Conservation (phyloP, 2,329 filamentous ascomycete genomes). For the Acrodontium crateriforme region DNA sequence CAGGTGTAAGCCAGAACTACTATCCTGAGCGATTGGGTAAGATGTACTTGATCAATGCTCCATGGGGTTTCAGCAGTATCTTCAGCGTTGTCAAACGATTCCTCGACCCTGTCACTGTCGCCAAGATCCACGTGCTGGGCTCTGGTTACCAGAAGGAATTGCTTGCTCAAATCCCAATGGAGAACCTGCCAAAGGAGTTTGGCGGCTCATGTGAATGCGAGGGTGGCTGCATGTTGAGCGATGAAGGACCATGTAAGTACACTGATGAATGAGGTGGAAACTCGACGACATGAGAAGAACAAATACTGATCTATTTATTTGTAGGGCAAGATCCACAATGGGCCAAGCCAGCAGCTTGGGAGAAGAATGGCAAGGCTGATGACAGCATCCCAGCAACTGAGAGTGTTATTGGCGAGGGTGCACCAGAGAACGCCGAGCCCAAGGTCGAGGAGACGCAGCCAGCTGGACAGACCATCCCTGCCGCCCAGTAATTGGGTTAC, state of each 20-base stretch:
- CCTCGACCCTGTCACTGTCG: constrained; percentile 90
- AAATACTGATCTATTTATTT: not conserved
- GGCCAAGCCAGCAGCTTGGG: constrained; percentile 42
- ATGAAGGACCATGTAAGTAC: constrained; percentile 64
- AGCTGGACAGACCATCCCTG: constrained; percentile 11
- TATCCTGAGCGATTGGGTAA: constrained; percentile 95
- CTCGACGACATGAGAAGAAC: not conserved
- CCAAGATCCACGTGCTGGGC: constrained; percentile 89
- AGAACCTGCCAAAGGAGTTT: constrained; percentile 79
- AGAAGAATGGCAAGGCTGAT: constrained; percentile 24
- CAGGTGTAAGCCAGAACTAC: constrained; percentile 92
- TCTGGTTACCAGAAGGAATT: constrained; percentile 70
- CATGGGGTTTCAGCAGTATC: constrained; percentile 82
- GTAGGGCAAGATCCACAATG: constrained; percentile 52
- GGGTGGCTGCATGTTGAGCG: constrained; percentile 74
- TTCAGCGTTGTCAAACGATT: constrained; percentile 84
- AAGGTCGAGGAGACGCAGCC: constrained; percentile 11
- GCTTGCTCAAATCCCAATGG: constrained; percentile 66
- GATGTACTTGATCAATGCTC: constrained; percentile 95
- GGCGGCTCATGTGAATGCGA: constrained; percentile 72
- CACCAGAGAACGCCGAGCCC: constrained; percentile 9
- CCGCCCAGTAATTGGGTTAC: constrained; percentile 5
- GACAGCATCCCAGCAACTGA: constrained; percentile 21
- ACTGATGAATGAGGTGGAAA: no score
- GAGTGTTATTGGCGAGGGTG: constrained; percentile 17